Percentiles rank a stretch among this genome's conserved stretches.
Evolutionary conservation across 2,329 filamentous ascomycete genomes (phyloP).

Genomic region (Exophiala viscosa): DNA sequence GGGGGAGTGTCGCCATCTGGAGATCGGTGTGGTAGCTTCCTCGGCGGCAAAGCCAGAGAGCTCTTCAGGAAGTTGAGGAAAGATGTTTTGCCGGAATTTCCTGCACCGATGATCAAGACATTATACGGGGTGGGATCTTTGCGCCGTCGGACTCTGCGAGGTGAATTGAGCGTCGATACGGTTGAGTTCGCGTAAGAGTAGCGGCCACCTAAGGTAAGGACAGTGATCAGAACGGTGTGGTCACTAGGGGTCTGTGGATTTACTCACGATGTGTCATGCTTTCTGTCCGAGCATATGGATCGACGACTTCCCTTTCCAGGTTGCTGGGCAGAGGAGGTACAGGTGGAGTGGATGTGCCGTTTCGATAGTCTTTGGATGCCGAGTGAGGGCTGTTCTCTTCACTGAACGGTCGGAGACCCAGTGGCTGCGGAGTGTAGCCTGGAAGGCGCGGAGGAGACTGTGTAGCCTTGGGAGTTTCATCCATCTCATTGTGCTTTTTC

Average conservation of each 20-base stretch:
- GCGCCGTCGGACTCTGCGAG: constrained; percentile 82
- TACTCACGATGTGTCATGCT: constrained; percentile 83
- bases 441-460: constrained; percentile 24
- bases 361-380: constrained; percentile 12
- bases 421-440: constrained; percentile 22
- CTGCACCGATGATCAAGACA: constrained; percentile 83
- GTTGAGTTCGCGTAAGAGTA: constrained; percentile 95
- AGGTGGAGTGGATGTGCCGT: constrained; percentile 20
- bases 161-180: constrained; percentile 87
- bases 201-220: constrained; percentile 53
- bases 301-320: constrained; percentile 35
- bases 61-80: constrained; percentile 94
- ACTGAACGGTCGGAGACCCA: constrained; percentile 26
- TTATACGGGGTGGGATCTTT: constrained; percentile 99
- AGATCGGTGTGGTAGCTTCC: constrained; percentile 61
- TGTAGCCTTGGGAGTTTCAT: constrained; percentile 18
- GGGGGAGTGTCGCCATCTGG: constrained; percentile 56
- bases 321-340: constrained; percentile 24
- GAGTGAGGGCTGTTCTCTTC: constrained; percentile 24
- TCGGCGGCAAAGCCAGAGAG: constrained; percentile 74
- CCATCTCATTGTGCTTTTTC: constrained; percentile 25
- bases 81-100: constrained; percentile 87
- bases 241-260: not conserved
- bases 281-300: constrained; percentile 78
- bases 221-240: constrained; percentile 1